These are phyloP conservation scores for Candolleomyces aberdarensis DNA, from an alignment of 768 basidiomycete genomes.

Conservation along the genomic window DNA sequence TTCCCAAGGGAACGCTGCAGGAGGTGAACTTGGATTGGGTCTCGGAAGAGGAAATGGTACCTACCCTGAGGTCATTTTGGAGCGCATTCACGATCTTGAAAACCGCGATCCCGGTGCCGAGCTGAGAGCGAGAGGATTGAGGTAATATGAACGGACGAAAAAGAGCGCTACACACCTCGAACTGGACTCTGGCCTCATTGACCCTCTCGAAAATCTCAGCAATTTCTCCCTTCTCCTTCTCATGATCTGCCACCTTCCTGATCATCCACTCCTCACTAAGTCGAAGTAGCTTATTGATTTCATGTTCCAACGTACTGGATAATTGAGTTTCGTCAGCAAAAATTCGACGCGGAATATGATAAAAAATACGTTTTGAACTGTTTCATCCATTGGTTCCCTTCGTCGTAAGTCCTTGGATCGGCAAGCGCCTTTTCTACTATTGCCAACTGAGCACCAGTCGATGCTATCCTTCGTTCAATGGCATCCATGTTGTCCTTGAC, in stretches of 20 bases:
- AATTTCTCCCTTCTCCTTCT: constrained; percentile 4
- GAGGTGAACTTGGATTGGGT: not conserved
- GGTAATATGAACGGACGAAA: not conserved
- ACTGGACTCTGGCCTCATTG: constrained; percentile 6
- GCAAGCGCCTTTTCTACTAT: not conserved
- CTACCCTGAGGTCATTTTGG: not conserved
- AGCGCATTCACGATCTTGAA: not conserved
- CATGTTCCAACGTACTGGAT: not conserved
- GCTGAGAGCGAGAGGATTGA: not conserved
- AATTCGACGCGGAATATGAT: not conserved
- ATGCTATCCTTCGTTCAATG: not conserved
- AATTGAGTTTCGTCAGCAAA: not conserved
- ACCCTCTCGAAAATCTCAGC: not conserved
- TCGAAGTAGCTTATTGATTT: not conserved
- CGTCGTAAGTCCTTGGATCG: not conserved
- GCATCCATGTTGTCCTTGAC: not conserved
- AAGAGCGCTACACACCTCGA: not conserved
- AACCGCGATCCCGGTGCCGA: not conserved
- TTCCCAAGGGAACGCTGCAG: not conserved
- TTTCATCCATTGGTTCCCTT: not conserved
- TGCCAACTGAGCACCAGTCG: not conserved
- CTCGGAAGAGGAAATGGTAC: not conserved
- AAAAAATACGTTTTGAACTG: not conserved
- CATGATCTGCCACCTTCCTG: constrained; percentile 5
- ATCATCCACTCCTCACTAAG: not conserved